Percentiles rank a stretch among this genome's conserved stretches.
Evolutionary conservation across 805 yeast genomes (phyloP).

Genomic region (Tetrapisispora pingtungensis): DNA sequence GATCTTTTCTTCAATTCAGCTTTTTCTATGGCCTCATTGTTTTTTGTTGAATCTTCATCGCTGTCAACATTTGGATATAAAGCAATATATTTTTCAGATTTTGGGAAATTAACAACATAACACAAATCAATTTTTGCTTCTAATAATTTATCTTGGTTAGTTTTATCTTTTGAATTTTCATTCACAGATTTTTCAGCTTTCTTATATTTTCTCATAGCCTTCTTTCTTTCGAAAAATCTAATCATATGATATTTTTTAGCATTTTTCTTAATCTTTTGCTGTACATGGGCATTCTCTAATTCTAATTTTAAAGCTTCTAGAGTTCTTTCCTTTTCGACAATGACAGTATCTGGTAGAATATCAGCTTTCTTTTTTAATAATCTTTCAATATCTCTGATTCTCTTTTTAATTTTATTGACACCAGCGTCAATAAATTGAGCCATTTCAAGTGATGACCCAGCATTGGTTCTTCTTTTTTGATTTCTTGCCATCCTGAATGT

Average conservation of each 20-base stretch:
- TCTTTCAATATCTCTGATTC: conserved; percentile 78
- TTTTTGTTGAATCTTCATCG: conserved; percentile 12
- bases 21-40: conserved; percentile 12
- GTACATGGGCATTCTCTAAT: conserved; percentile 38
- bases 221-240: conserved; percentile 80
- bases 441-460: conserved; percentile 28
- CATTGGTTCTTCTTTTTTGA: conserved; percentile 9
- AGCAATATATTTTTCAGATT: conserved; percentile 67
- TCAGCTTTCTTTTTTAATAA: conserved; percentile 45
- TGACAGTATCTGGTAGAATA: conserved; percentile 51
- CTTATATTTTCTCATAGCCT: conserved; percentile 65
- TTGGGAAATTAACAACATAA: conserved; percentile 70
- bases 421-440: conserved; percentile 31
- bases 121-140: conserved; percentile 62
- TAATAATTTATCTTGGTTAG: conserved; percentile 31
- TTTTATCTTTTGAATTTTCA: conserved; percentile 6
- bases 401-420: conserved; percentile 59
- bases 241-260: conserved; percentile 86
- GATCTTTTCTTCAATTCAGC: conserved; percentile 36
- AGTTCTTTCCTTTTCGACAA: conserved; percentile 66
- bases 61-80: conserved; percentile 47
- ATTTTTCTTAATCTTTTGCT: conserved; percentile 38
- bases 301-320: conserved; percentile 54
- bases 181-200: conserved; percentile 29
- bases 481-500: not conserved